Conservation (phyloP, 768 basidiomycete genomes). For the Xerocomus brunneocitrinus region DNA sequence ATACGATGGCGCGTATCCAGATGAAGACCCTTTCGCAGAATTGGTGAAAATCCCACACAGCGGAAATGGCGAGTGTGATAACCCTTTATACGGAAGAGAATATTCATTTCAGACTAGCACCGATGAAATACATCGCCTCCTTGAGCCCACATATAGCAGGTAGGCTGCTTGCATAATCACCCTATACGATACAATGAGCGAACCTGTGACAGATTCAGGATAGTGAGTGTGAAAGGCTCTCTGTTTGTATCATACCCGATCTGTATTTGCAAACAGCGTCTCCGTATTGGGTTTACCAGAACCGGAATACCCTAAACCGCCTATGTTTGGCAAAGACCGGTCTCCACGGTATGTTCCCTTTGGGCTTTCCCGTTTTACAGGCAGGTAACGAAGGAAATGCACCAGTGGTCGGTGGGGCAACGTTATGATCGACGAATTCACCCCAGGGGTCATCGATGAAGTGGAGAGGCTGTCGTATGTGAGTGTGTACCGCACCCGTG, state of each 20-base stretch:
- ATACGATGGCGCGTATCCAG: conserved; percentile 5
- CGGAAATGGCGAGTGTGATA: neutral
- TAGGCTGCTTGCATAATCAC: neutral
- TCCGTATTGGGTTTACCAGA: neutral
- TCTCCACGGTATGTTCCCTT: neutral
- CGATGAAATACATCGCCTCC: neutral
- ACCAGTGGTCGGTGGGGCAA: conserved; percentile 9
- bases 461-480: neutral
- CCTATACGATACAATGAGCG: neutral
- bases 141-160: neutral
- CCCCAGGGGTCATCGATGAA: neutral
- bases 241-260: neutral
- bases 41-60: neutral
- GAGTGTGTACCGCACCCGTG: neutral
- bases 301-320: neutral
- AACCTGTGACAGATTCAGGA: neutral
- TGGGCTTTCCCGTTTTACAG: neutral
- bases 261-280: neutral
- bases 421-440: conserved; percentile 8
- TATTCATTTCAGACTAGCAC: neutral
- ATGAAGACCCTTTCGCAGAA: neutral
- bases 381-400: neutral
- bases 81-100: neutral
- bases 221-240: neutral
- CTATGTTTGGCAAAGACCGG: neutral